phyloP scores from a whole-genome alignment of 2,329 filamentous ascomycete genomes.

The Plenodomus lindquistii region DNA sequence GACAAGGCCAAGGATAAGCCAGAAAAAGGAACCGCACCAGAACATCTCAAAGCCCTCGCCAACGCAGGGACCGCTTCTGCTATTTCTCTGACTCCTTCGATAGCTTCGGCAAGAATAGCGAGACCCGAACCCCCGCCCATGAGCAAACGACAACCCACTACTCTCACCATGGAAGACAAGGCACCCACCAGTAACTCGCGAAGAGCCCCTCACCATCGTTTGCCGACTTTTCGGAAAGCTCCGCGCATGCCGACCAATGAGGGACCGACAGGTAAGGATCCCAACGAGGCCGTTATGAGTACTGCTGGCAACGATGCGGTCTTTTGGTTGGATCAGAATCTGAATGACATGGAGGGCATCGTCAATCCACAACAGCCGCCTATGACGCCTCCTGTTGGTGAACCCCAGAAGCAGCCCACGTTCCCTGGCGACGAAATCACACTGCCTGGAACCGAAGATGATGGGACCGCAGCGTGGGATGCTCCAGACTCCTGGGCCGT shows the following conservation, averaged over 20 bases:
- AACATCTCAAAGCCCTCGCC: conserved; percentile 46
- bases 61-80: conserved; percentile 37
- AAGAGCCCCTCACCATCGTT: conserved; percentile 42
- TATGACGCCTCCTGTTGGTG: conserved; percentile 66
- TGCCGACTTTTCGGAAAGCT: conserved; percentile 56
- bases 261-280: conserved; percentile 48
- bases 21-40: conserved; percentile 37
- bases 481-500: conserved; percentile 97
- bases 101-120: conserved; percentile 31
- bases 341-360: conserved; percentile 91
- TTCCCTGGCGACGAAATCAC: conserved; percentile 41
- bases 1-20: conserved; percentile 55
- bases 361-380: conserved; percentile 66
- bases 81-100: conserved; percentile 44
- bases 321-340: conserved; percentile 83
- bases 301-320: conserved; percentile 60
- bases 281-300: conserved; percentile 46
- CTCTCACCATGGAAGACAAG: conserved; percentile 27
- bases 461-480: conserved; percentile 70
- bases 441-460: conserved; percentile 41
- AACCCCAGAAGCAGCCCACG: conserved; percentile 52
- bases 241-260: conserved; percentile 29
- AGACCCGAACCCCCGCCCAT: conserved; percentile 35
- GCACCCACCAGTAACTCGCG: conserved; percentile 25
- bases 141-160: conserved; percentile 30